Conservation (phyloP, 1,284 basidiomycete genomes). For the Sphaerobolus stellatus region DNA sequence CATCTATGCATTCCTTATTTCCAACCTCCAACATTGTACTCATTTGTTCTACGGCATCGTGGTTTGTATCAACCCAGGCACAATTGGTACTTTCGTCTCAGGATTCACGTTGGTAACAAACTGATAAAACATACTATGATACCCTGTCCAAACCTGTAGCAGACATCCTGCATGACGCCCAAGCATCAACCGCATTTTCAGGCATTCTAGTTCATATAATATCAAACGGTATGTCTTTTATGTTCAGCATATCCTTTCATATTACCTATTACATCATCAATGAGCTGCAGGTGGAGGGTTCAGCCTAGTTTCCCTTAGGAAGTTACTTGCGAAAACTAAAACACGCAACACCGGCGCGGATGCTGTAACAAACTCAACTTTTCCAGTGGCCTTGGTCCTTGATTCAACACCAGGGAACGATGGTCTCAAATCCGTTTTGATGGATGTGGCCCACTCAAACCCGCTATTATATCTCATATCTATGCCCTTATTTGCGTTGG, state of each 20-base stretch:
- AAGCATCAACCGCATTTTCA: too few species aligned
- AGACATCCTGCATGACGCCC: too few species aligned
- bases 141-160: too few species aligned
- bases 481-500: conserved; percentile 22
- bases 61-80: too few species aligned
- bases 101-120: too few species aligned
- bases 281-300: conserved; percentile 44
- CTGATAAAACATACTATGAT: too few species aligned
- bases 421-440: conserved; percentile 27
- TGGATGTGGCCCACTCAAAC: conserved; percentile 44
- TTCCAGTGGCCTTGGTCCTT: conserved; percentile 46
- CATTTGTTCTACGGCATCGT: too few species aligned
- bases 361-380: too few species aligned
- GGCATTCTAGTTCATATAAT: conserved; percentile 51
- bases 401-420: conserved; percentile 51
- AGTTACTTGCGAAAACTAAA: conserved; percentile 19
- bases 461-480: conserved; percentile 31
- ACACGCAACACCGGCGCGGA: conserved; percentile 13
- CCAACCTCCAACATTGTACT: too few species aligned
- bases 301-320: conserved; percentile 40
- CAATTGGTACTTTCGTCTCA: too few species aligned
- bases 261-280: background rate
- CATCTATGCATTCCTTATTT: too few species aligned
- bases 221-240: conserved; percentile 48
- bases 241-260: background rate